Conservation (phyloP, 352 stramenopile species). For the Pythium aquatile region DNA sequence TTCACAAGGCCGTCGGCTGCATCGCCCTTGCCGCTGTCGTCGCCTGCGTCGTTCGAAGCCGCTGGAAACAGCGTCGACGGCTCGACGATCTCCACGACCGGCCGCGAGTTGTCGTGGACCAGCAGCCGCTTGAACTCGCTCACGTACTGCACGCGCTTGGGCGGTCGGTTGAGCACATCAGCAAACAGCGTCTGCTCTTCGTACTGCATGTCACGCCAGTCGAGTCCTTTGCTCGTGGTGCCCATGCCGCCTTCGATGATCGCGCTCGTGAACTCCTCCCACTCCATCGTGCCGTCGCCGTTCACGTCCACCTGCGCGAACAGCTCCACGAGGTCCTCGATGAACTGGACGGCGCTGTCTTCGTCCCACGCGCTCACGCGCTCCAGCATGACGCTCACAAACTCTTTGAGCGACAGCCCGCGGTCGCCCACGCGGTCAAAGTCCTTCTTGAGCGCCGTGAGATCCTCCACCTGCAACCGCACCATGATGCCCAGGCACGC, state of each 20-base stretch:
- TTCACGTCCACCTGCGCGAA: slow-evolving; percentile 81
- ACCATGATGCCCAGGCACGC: slow-evolving; percentile 81
- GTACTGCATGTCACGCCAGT: slow-evolving; percentile 71
- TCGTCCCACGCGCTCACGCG: slow-evolving; percentile 54
- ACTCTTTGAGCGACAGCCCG: slow-evolving; percentile 56
- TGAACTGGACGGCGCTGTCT: slow-evolving; percentile 53
- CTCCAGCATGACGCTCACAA: slow-evolving; percentile 74
- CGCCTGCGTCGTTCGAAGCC: slow-evolving; percentile 30
- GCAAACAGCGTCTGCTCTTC: slow-evolving; percentile 58
- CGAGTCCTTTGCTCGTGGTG: slow-evolving; percentile 33
- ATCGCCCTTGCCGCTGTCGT: slow-evolving; percentile 3
- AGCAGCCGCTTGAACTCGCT: slow-evolving; percentile 59
- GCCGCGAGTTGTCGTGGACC: slow-evolving; percentile 59
- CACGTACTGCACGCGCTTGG: slow-evolving; percentile 56
- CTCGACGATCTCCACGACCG: slow-evolving; percentile 68
- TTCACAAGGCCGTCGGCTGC: not conserved
- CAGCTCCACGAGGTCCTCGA: slow-evolving; percentile 75
- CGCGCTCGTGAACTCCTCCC: slow-evolving; percentile 81
- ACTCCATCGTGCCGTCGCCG: slow-evolving; percentile 75
- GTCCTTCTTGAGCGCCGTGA: slow-evolving; percentile 60
- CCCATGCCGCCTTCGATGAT: slow-evolving; percentile 83
- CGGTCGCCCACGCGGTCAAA: slow-evolving; percentile 53
- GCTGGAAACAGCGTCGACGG: slow-evolving; percentile 39
- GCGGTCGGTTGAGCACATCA: slow-evolving; percentile 55
- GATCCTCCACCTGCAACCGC: slow-evolving; percentile 64